Evolutionary conservation across 2,329 filamentous ascomycete genomes (phyloP).

Genomic region (Aspergillus intermedius): DNA sequence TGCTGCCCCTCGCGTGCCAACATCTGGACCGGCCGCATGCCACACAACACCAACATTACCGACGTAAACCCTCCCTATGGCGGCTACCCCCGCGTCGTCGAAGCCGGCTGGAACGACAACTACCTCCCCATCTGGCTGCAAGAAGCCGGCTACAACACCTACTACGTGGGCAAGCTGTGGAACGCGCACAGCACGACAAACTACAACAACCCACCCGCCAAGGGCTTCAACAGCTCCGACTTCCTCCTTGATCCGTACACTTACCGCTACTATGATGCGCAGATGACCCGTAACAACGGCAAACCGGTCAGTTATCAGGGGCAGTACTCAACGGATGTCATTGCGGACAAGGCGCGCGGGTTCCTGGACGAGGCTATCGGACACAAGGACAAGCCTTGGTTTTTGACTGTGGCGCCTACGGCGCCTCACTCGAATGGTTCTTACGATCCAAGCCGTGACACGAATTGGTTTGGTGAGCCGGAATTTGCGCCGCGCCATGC

Average conservation of each 20-base stretch:
- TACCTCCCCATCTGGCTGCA: conserved; percentile 69
- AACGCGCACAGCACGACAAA: conserved; percentile 58
- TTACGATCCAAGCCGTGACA: conserved; percentile 7
- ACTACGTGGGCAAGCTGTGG: conserved; percentile 64
- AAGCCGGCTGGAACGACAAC: conserved; percentile 58
- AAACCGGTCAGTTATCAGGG: conserved; percentile 49
- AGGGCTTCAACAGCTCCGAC: conserved; percentile 55
- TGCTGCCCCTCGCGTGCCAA: conserved; percentile 61
- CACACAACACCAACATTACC: conserved; percentile 65
- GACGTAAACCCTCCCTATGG: conserved; percentile 29
- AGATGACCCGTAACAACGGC: conserved; percentile 53
- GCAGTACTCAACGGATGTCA: conserved; percentile 52
- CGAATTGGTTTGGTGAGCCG: conserved; percentile 20
- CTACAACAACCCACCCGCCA: conserved; percentile 52
- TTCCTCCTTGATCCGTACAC: conserved; percentile 61
- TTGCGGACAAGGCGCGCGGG: conserved; percentile 50
- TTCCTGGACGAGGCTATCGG: conserved; percentile 54
- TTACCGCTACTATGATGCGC: conserved; percentile 59
- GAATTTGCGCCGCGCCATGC: conserved; percentile 49
- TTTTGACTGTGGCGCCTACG: conserved; percentile 58
- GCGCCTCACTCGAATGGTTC: conserved; percentile 54
- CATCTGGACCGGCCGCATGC: conserved; percentile 57
- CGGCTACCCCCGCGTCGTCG: conserved; percentile 59
- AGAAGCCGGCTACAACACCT: conserved; percentile 61
- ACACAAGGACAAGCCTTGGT: conserved; percentile 52